These are phyloP conservation scores for Aspergillus cavernicola DNA, from an alignment of 495 filamentous ascomycete species.

Conservation along the genomic window DNA sequence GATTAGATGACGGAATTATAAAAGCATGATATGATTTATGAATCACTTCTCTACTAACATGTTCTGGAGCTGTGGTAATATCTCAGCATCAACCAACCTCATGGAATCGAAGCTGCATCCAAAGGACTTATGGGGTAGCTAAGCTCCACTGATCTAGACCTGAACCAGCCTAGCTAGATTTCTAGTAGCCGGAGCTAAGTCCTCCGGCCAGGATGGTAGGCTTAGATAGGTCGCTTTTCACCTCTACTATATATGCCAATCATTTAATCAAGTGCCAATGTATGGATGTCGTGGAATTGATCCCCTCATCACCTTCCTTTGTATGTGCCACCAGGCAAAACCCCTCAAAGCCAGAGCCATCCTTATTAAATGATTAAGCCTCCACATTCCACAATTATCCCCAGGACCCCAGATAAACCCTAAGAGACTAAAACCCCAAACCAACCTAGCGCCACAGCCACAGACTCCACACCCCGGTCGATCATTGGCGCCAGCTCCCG, in stretches of 20 bases:
- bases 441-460: not conserved
- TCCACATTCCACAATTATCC: too few species aligned
- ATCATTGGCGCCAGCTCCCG: conserved; percentile 7
- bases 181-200: conserved; percentile 1
- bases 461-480: conserved; percentile 5
- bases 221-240: not conserved
- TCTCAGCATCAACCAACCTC: too few species aligned
- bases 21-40: not conserved
- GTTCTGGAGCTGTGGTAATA: too few species aligned
- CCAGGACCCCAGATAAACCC: not conserved
- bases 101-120: too few species aligned
- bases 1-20: not conserved
- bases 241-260: too few species aligned
- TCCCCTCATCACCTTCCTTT: too few species aligned
- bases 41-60: not conserved
- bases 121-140: not conserved
- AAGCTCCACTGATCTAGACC: conserved; percentile 1
- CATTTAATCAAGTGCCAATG: too few species aligned
- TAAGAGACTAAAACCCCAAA: not conserved
- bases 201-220: not conserved
- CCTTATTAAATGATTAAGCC: too few species aligned
- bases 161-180: not conserved
- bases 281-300: too few species aligned
- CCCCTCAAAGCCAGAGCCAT: too few species aligned
- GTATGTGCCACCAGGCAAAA: too few species aligned